phyloP scores from a whole-genome alignment of 1,284 basidiomycete species.

The Uromyces viciae-fabae region DNA sequence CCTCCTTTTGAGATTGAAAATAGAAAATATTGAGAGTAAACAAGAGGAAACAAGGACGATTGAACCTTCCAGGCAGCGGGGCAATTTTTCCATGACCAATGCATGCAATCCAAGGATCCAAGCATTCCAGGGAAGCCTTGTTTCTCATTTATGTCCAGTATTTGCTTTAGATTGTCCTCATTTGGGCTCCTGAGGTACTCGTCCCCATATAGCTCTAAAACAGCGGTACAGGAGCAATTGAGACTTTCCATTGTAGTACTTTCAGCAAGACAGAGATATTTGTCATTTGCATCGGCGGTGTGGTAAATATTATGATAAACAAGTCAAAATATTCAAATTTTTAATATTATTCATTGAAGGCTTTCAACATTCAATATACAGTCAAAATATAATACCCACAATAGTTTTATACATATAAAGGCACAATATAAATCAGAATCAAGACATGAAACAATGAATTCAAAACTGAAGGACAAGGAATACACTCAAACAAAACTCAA shows the following conservation, averaged over 20 bases:
- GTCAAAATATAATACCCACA: no score
- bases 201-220: neutral
- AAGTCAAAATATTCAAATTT: no score
- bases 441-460: no score
- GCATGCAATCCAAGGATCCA: neutral
- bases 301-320: no score
- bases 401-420: no score
- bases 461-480: no score
- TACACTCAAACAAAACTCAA: no score
- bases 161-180: neutral
- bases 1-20: neutral
- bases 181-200: neutral
- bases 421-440: no score
- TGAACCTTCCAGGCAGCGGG: neutral
- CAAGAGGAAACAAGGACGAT: no score
- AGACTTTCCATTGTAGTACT: neutral
- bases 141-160: neutral
- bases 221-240: neutral
- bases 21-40: no score
- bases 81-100: neutral
- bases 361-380: no score
- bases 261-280: neutral
- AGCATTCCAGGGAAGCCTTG: slow-evolving; percentile 1
- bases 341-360: no score
- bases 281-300: neutral